These are phyloP conservation scores for Leptosphaerulina australis DNA, from an alignment of 2,329 filamentous ascomycete genomes.

Conservation along the genomic window DNA sequence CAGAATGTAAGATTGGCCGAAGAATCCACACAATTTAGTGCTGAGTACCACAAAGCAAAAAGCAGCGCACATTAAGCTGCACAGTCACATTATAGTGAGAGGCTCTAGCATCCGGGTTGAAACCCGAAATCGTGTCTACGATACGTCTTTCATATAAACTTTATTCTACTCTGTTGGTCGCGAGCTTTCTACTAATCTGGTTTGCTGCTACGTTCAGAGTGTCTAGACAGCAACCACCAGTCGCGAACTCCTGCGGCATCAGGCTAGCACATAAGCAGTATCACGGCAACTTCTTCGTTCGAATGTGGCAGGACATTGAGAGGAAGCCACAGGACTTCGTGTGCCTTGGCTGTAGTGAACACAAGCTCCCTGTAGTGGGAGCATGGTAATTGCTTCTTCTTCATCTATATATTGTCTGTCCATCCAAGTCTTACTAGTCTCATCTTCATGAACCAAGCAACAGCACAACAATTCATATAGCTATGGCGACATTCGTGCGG, in stretches of 20 bases:
- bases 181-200: background rate
- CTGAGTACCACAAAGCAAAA: no score
- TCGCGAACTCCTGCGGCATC: background rate
- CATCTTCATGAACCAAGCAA: background rate
- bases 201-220: background rate
- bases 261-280: background rate
- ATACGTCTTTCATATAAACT: background rate
- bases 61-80: no score
- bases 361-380: background rate
- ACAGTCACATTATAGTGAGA: no score
- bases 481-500: background rate
- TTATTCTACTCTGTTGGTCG: background rate
- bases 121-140: no score
- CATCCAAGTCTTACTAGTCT: background rate
- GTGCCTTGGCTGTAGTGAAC: background rate
- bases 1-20: no score
- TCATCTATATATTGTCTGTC: background rate
- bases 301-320: background rate
- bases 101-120: no score
- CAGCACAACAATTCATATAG: background rate
- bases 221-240: background rate
- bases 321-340: background rate
- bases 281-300: background rate
- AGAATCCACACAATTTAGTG: no score
- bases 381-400: background rate